These are phyloP conservation scores for Yarrowia keelungensis DNA, from an alignment of 805 yeast genomes.

Conservation along the genomic window DNA sequence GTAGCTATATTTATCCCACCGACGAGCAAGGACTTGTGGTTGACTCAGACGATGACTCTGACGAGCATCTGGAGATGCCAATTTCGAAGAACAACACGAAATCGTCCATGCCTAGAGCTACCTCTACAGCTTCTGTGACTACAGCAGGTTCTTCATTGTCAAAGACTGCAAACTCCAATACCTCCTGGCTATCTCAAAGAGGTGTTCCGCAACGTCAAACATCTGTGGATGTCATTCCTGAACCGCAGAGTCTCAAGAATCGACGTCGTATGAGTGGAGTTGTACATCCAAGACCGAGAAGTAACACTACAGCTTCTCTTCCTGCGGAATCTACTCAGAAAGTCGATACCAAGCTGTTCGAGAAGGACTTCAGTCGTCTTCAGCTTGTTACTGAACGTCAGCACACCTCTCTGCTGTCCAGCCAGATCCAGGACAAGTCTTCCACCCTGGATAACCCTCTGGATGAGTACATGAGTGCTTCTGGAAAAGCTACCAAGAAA, in stretches of 20 bases:
- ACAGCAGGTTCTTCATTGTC: constrained; percentile 27
- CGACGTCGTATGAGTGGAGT: constrained; percentile 15
- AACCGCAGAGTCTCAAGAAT: constrained; percentile 20
- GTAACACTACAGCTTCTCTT: constrained; percentile 38
- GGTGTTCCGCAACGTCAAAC: constrained; percentile 19
- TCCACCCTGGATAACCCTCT: constrained; percentile 49
- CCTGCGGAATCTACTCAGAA: constrained; percentile 27
- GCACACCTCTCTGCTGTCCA: constrained; percentile 7
- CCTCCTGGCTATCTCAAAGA: constrained; percentile 24
- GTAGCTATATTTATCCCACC: constrained; percentile 1
- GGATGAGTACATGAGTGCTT: constrained; percentile 50
- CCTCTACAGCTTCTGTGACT: constrained; percentile 25
- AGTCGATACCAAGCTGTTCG: constrained; percentile 18
- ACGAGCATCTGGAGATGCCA: constrained; percentile 40
- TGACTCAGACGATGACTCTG: constrained; percentile 43
- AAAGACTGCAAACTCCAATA: constrained; percentile 27
- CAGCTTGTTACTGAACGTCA: not conserved
- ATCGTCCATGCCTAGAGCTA: constrained; percentile 18
- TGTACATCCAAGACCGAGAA: constrained; percentile 9
- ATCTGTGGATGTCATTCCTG: constrained; percentile 25
- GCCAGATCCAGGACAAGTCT: constrained; percentile 47
- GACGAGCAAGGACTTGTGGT: constrained; percentile 43
- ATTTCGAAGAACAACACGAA: constrained; percentile 39
- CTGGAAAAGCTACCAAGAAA: constrained; percentile 50
- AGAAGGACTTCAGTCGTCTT: constrained; percentile 26